Conservation (phyloP, 2,329 filamentous ascomycete species). For the Aspergillus flavus region DNA sequence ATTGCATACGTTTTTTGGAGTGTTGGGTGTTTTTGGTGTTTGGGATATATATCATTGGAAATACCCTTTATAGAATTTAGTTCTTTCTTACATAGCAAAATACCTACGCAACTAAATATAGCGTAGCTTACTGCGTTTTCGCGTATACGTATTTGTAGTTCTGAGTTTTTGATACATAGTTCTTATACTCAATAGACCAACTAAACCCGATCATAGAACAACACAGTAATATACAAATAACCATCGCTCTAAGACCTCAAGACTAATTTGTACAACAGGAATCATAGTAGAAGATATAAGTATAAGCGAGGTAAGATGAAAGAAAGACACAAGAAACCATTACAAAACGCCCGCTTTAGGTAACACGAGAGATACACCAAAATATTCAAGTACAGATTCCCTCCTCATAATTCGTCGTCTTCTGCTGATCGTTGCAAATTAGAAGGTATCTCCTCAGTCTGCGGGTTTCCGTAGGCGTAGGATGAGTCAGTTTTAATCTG, state of each 20-base stretch:
- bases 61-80: neutral
- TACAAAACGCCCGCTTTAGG: neutral
- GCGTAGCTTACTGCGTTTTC: neutral
- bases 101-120: neutral
- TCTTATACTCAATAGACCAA: neutral
- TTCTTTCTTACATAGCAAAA: neutral
- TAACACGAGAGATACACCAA: neutral
- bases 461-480: neutral
- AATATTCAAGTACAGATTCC: neutral
- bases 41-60: neutral
- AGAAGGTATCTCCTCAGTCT: neutral
- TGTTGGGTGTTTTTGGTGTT: neutral
- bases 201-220: too few species aligned
- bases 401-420: neutral
- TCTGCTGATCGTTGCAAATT: neutral
- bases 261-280: neutral
- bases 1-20: neutral
- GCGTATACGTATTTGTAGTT: neutral
- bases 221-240: neutral
- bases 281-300: neutral
- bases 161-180: neutral
- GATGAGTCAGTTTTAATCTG: neutral
- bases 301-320: neutral
- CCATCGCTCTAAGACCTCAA: neutral
- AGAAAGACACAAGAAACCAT: neutral